Percentiles rank a stretch among this genome's conserved stretches.
These are phyloP conservation scores for Pseudocercospora fuligena DNA, from an alignment of 2,329 filamentous ascomycete genomes.

Conservation along the genomic window DNA sequence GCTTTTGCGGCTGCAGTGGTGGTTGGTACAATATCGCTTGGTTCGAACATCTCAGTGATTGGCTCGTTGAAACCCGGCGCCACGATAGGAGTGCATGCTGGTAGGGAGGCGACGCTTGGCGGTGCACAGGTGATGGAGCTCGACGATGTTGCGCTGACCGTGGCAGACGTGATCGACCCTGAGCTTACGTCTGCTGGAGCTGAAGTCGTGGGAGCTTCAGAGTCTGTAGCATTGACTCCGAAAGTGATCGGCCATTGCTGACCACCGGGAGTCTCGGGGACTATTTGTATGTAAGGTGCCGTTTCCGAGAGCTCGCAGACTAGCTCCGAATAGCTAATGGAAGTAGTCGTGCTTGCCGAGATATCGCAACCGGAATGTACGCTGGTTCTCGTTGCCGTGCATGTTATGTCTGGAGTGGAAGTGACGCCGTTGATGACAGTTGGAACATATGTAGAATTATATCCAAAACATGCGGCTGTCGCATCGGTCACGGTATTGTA, in stretches of 20 bases:
- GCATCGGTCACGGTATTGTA: slow-evolving; percentile 22
- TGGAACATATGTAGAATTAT: not conserved
- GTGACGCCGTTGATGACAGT: slow-evolving; percentile 7
- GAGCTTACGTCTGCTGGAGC: not conserved
- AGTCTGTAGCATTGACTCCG: not conserved
- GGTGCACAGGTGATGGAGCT: slow-evolving; percentile 1
- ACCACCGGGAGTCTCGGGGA: not conserved
- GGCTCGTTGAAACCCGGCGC: not conserved
- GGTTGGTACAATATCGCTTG: not conserved
- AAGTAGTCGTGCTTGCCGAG: slow-evolving; percentile 17
- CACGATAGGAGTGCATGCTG: not conserved
- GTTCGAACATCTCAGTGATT: not conserved
- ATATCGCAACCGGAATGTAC: slow-evolving; percentile 26
- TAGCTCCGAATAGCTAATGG: slow-evolving; percentile 13
- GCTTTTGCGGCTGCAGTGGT: not conserved
- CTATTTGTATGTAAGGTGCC: not conserved
- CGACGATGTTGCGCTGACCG: not conserved
- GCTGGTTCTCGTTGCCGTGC: slow-evolving; percentile 16
- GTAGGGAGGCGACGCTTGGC: not conserved
- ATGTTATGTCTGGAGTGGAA: slow-evolving; percentile 15
- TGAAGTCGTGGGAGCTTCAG: not conserved
- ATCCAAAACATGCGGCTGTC: slow-evolving; percentile 17
- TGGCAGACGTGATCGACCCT: not conserved
- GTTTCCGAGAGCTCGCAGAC: not conserved
- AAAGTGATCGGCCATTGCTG: slow-evolving; percentile 5